phyloP scores from a whole-genome alignment of 805 yeast species.

The Danielia oregonensis region DNA sequence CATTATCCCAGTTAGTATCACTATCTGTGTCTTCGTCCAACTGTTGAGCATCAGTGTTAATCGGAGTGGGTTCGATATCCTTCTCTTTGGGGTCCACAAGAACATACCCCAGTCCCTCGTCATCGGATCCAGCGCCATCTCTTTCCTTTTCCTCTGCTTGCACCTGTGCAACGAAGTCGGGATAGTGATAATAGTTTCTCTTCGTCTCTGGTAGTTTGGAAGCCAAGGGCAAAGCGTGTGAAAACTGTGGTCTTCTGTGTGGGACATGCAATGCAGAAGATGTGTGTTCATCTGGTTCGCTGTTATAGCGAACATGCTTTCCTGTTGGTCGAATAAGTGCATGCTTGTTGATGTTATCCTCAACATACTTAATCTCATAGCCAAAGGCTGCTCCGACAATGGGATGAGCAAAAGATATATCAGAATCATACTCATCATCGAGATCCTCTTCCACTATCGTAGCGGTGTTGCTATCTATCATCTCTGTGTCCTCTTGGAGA shows the following conservation, averaged over 20 bases:
- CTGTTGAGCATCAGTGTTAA: conserved; percentile 11
- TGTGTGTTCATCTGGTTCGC: not conserved
- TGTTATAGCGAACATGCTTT: conserved; percentile 7
- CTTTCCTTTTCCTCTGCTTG: conserved; percentile 6
- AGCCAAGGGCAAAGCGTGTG: conserved; percentile 34
- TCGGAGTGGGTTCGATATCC: conserved; percentile 2
- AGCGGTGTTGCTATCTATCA: conserved; percentile 12
- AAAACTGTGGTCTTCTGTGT: conserved; percentile 37
- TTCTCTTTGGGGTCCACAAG: conserved; percentile 1
- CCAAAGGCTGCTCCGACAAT: conserved; percentile 47
- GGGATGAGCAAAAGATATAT: conserved; percentile 51
- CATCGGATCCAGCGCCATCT: conserved; percentile 9
- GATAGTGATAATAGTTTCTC: conserved; percentile 30
- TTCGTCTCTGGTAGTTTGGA: conserved; percentile 26
- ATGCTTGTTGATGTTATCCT: conserved; percentile 18
- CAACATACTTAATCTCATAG: conserved; percentile 43
- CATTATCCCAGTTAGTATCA: conserved; percentile 19
- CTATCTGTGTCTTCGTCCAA: conserved; percentile 29
- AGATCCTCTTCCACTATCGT: conserved; percentile 1
- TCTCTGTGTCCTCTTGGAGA: conserved; percentile 15
- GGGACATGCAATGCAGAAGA: conserved; percentile 42
- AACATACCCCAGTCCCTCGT: conserved; percentile 16
- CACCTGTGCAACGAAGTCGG: conserved; percentile 12
- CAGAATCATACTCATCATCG: conserved; percentile 40
- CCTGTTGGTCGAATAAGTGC: conserved; percentile 12